phyloP scores from a whole-genome alignment of 352 stramenopile species.

The Globisporangium camurandrum region DNA sequence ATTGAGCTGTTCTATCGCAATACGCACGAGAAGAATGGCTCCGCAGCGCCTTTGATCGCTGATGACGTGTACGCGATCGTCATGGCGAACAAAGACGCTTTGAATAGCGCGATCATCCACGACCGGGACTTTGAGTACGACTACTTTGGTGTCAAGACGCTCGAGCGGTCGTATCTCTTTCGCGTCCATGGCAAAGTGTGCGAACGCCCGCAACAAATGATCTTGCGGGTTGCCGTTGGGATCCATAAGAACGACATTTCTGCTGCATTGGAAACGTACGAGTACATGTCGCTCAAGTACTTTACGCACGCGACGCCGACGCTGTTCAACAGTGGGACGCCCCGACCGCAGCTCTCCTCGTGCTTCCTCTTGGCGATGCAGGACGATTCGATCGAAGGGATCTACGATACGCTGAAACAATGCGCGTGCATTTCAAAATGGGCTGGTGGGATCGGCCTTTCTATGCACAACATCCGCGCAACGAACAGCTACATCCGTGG shows the following conservation, averaged over 20 bases:
- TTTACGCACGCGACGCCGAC: constrained; percentile 99
- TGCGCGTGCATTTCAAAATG: constrained; percentile 99
- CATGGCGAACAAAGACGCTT: constrained; percentile 91
- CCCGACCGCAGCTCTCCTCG: constrained; percentile 96
- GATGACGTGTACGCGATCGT: constrained; percentile 95
- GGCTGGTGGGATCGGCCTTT: constrained; percentile 97
- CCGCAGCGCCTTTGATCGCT: constrained; percentile 89
- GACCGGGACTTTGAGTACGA: constrained; percentile 98
- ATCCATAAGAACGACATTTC: constrained; percentile 97
- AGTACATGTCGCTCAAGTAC: constrained; percentile 95
- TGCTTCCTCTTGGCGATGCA: constrained; percentile 99
- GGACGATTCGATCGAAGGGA: constrained; percentile 98
- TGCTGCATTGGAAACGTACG: constrained; percentile 95
- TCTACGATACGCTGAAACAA: constrained; percentile 99
- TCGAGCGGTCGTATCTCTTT: constrained; percentile 97
- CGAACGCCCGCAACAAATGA: constrained; percentile 98
- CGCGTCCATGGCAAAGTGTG: constrained; percentile 93
- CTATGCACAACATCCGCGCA: constrained; percentile 97
- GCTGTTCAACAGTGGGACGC: constrained; percentile 98
- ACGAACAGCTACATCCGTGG: constrained; percentile 97
- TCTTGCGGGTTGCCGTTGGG: constrained; percentile 96
- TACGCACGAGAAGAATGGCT: constrained; percentile 94
- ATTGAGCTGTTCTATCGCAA: constrained; percentile 93
- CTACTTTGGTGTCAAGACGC: constrained; percentile 99
- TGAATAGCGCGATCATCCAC: constrained; percentile 96